Percentiles rank a stretch among this genome's conserved stretches.
Conservation (phyloP, 495 filamentous ascomycete genomes). For the Trichoderma asperelloides region DNA sequence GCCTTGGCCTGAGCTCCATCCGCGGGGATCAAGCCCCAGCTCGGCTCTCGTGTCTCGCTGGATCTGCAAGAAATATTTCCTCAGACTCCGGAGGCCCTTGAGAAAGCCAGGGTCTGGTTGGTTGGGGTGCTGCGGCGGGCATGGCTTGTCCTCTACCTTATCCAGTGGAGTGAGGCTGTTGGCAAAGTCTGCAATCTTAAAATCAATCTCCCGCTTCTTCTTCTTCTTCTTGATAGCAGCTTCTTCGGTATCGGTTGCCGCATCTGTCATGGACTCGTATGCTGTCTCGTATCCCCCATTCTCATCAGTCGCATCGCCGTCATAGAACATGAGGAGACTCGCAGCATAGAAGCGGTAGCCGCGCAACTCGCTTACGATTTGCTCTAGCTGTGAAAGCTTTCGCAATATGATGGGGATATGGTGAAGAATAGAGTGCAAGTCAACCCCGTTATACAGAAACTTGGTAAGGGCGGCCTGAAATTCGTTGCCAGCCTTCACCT, state of each 20-base stretch:
- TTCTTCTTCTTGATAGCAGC: constrained; percentile 21
- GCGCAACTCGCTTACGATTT: constrained; percentile 66
- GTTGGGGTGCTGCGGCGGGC: constrained; percentile 71
- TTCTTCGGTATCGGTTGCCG: constrained; percentile 43
- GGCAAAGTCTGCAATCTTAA: constrained; percentile 98
- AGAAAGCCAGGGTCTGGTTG: constrained; percentile 86
- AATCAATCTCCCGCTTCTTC: constrained; percentile 54
- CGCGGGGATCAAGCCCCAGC: constrained; percentile 25
- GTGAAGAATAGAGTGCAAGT: constrained; percentile 61
- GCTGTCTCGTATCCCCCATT: constrained; percentile 33
- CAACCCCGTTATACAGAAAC: constrained; percentile 87
- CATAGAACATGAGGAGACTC: constrained; percentile 88
- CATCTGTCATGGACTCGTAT: constrained; percentile 40
- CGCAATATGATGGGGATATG: constrained; percentile 83
- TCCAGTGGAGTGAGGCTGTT: constrained; percentile 93
- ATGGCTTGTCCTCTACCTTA: constrained; percentile 49
- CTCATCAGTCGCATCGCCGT: constrained; percentile 53
- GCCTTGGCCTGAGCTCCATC: neutral
- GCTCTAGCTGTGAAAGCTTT: constrained; percentile 72
- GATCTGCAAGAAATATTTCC: constrained; percentile 80
- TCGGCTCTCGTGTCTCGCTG: constrained; percentile 66
- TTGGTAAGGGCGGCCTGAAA: constrained; percentile 83
- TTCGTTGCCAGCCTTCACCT: constrained; percentile 78
- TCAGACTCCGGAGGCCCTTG: constrained; percentile 68
- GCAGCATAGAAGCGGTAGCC: constrained; percentile 95